These are phyloP conservation scores for Coemansia sp. DNA, from an alignment of 192 early-diverging fungal genomes.

Conservation along the genomic window DNA sequence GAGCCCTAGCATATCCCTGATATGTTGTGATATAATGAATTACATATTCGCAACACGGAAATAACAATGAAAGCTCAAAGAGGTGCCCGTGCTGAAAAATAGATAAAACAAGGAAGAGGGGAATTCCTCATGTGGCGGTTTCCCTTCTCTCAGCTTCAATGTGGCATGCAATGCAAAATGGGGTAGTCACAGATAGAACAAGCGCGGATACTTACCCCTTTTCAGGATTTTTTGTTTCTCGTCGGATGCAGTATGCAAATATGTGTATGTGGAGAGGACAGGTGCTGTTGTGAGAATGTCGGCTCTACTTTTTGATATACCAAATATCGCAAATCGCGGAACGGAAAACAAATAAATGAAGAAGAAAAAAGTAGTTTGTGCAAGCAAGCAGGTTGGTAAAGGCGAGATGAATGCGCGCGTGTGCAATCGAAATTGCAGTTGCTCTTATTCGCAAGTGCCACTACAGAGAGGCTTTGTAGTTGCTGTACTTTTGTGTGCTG, in stretches of 20 bases:
- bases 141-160: background rate
- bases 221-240: background rate
- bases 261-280: constrained; percentile 1
- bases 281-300: background rate
- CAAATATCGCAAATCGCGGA: background rate
- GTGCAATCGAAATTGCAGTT: background rate
- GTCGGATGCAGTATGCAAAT: constrained; percentile 8
- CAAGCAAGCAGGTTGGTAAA: background rate
- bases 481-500: constrained; percentile 1
- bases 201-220: background rate
- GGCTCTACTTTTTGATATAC: background rate
- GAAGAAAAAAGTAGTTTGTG: background rate
- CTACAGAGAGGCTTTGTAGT: background rate
- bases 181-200: background rate
- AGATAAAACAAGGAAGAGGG: background rate
- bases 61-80: no score
- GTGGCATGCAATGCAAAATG: constrained; percentile 3
- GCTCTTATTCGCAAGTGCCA: background rate
- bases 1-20: no score
- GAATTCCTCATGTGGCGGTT: background rate
- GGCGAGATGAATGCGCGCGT: background rate
- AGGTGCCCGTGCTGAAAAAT: no score
- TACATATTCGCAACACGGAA: no score
- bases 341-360: background rate
- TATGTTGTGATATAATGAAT: no score